Conservation (phyloP, 306 rosid species). For the Trifolium fragiferum region DNA sequence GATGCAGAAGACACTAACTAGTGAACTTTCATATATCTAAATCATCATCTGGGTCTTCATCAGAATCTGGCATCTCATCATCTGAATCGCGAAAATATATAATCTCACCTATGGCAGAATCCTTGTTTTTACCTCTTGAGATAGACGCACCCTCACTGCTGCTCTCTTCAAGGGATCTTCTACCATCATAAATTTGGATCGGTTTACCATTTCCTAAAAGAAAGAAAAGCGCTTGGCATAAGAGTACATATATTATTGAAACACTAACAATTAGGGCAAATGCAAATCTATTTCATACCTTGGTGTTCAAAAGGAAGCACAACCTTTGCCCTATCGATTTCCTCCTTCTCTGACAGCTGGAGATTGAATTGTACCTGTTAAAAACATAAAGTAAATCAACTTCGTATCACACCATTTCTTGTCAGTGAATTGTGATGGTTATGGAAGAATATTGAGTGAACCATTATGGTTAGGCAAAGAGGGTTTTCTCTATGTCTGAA, state of each 20-base stretch:
- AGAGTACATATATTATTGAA: constrained; percentile 19
- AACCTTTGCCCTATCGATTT: constrained; percentile 80
- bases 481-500: too few species aligned
- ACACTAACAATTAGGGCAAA: constrained; percentile 6
- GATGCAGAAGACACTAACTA: constrained; percentile 25
- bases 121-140: constrained; percentile 51
- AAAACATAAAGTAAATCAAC: constrained; percentile 31
- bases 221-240: constrained; percentile 18
- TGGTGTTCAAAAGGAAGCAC: constrained; percentile 97
- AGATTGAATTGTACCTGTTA: constrained; percentile 86
- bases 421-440: neutral
- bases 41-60: constrained; percentile 98
- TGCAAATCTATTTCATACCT: constrained; percentile 54
- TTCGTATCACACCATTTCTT: constrained; percentile 27
- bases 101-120: constrained; percentile 79
- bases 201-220: constrained; percentile 76
- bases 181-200: constrained; percentile 87
- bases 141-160: constrained; percentile 46
- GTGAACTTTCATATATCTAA: constrained; percentile 66
- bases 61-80: constrained; percentile 98
- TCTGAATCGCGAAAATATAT: constrained; percentile 90
- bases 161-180: constrained; percentile 63
- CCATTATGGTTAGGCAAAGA: too few species aligned
- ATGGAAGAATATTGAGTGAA: too few species aligned
- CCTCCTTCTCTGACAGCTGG: constrained; percentile 91